Evolutionary conservation across 106 monocot genomes (phyloP).

Genomic region (Cymbidium sinense): DNA sequence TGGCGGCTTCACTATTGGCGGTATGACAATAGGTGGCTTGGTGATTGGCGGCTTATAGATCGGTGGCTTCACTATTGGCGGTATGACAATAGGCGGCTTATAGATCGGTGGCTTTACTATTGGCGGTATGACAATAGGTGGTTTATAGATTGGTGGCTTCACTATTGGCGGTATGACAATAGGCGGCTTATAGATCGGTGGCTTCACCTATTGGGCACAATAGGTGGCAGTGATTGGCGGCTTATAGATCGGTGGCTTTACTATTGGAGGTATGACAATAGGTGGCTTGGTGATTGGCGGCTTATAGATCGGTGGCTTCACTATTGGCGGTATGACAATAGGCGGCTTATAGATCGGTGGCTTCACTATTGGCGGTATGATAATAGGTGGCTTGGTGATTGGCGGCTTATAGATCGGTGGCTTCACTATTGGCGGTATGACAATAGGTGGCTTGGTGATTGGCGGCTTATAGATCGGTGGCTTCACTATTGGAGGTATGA

Average conservation of each 20-base stretch:
- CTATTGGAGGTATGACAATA: no score
- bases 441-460: neutral
- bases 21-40: neutral
- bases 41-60: neutral
- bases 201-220: neutral
- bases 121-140: neutral
- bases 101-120: neutral
- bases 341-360: slow-evolving; percentile 1
- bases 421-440: neutral
- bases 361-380: neutral
- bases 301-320: no score
- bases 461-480: no score
- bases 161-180: neutral
- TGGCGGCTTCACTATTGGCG: no score
- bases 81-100: no score
- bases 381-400: neutral
- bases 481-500: no score
- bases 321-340: neutral
- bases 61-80: neutral
- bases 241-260: no score
- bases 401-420: neutral
- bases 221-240: neutral
- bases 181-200: neutral
- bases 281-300: no score
- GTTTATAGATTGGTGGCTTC: neutral